Conservation (phyloP, 441 rosid species). For the Erodium texanum region DNA sequence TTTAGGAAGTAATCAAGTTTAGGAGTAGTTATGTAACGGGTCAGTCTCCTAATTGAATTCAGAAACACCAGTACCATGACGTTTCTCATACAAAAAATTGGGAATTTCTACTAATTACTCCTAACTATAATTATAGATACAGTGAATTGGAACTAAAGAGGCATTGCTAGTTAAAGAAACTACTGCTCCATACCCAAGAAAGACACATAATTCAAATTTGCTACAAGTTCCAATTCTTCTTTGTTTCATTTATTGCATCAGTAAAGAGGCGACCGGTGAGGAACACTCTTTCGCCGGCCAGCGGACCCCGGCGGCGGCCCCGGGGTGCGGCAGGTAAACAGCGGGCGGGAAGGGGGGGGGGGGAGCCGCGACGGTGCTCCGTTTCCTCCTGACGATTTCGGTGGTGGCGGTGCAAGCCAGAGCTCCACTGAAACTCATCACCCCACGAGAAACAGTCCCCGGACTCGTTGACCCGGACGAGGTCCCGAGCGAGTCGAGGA, state of each 20-base stretch:
- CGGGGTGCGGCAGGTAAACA: no score
- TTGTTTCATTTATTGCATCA: slow-evolving; percentile 1
- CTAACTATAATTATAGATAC: no score
- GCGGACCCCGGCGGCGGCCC: slow-evolving; percentile 3
- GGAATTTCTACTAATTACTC: not conserved
- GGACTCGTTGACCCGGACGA: not conserved
- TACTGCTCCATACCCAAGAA: not conserved
- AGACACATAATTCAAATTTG: not conserved
- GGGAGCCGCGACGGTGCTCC: no score
- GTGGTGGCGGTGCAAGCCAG: slow-evolving; percentile 10
- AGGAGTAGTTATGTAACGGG: no score
- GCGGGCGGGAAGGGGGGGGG: no score
- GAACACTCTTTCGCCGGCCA: slow-evolving; percentile 24
- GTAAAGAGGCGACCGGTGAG: slow-evolving; percentile 25
- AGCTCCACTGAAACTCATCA: no score
- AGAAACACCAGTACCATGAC: not conserved
- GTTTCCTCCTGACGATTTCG: slow-evolving; percentile 6
- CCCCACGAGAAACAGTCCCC: no score
- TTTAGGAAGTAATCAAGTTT: no score
- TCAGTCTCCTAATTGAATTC: no score
- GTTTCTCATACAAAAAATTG: not conserved
- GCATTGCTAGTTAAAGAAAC: not conserved
- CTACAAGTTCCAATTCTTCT: not conserved
- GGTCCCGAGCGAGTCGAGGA: not conserved
- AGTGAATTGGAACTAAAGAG: not conserved